Evolutionary conservation across 2,329 filamentous ascomycete species (phyloP).

Genomic region (Emergomyces orientalis): DNA sequence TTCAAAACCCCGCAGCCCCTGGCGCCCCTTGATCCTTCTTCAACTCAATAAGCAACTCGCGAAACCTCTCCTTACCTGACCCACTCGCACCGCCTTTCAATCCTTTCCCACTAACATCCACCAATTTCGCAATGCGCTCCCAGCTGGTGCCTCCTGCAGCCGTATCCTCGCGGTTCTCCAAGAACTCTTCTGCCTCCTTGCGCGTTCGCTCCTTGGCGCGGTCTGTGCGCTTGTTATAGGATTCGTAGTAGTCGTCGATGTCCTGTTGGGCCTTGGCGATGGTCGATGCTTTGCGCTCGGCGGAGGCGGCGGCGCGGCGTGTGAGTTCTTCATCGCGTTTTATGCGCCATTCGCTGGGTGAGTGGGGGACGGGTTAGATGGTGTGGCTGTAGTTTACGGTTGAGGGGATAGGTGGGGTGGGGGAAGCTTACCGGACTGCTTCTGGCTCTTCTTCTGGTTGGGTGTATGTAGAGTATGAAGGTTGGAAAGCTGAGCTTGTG

Average conservation of each 20-base stretch:
- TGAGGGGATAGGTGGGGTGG: not conserved
- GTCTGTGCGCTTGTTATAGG: constrained; percentile 97
- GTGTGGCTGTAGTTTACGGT: not conserved
- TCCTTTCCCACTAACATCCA: constrained; percentile 95
- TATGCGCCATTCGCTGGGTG: constrained; percentile 69
- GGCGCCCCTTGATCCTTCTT: constrained; percentile 88
- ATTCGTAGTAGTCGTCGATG: constrained; percentile 98
- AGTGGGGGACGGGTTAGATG: constrained; percentile 6
- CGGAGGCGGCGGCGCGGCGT: constrained; percentile 76
- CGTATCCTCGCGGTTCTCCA: constrained; percentile 81
- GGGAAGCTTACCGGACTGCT: constrained; percentile 55
- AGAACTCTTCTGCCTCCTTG: constrained; percentile 87
- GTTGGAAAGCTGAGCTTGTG: constrained; percentile 48
- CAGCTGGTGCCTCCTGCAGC: constrained; percentile 92
- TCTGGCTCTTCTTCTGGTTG: constrained; percentile 73
- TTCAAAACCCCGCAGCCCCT: constrained; percentile 43
- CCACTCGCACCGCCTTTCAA: constrained; percentile 75
- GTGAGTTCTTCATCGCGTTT: constrained; percentile 72
- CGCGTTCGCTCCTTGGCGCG: constrained; percentile 82
- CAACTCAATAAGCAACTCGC: constrained; percentile 76
- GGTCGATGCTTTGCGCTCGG: constrained; percentile 72
- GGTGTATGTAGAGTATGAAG: constrained; percentile 45
- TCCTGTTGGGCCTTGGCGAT: constrained; percentile 83
- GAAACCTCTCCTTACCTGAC: constrained; percentile 92
- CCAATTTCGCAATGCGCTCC: constrained; percentile 95